A percentile compares a stretch with the other conserved stretches of the same genome.
Conservation (phyloP, 2,329 filamentous ascomycete species). For the Fusarium sp. region DNA sequence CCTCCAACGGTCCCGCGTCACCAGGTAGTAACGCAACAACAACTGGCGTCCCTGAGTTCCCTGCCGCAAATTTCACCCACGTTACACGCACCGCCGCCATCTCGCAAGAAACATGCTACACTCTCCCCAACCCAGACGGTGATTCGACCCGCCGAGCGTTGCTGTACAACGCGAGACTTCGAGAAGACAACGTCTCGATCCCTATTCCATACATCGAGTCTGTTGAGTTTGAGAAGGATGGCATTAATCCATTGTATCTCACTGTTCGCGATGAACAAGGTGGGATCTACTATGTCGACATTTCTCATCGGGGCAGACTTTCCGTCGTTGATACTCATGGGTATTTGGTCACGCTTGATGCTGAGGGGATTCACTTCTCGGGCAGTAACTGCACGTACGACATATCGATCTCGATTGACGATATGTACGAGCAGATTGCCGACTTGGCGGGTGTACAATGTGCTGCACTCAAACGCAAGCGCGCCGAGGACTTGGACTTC, state of each 20-base stretch:
- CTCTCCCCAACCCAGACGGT: conserved; percentile 38
- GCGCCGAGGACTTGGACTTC: conserved; percentile 44
- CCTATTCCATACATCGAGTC: conserved; percentile 51
- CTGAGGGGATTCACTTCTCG: conserved; percentile 48
- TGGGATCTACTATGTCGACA: conserved; percentile 45
- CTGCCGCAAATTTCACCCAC: conserved; percentile 47
- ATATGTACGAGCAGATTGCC: conserved; percentile 48
- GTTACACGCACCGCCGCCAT: conserved; percentile 44
- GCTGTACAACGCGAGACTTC: conserved; percentile 46
- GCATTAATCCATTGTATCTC: conserved; percentile 47
- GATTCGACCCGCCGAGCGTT: conserved; percentile 40
- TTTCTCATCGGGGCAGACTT: conserved; percentile 46
- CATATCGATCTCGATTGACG: conserved; percentile 46
- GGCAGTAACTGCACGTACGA: conserved; percentile 46
- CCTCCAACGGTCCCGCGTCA: conserved; percentile 14
- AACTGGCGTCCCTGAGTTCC: conserved; percentile 23
- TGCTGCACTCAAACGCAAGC: conserved; percentile 36
- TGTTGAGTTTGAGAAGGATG: conserved; percentile 46
- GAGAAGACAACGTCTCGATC: conserved; percentile 44
- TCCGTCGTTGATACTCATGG: conserved; percentile 46
- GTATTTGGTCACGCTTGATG: conserved; percentile 47
- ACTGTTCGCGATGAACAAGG: conserved; percentile 45
- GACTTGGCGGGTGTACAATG: conserved; percentile 46
- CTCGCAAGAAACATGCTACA: conserved; percentile 45
- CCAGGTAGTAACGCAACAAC: conserved; percentile 15